A percentile compares a stretch with the other conserved stretches of the same genome.
Conservation (phyloP, 202 grass and related monocot genomes). For the Cymbopogon flexuosus region DNA sequence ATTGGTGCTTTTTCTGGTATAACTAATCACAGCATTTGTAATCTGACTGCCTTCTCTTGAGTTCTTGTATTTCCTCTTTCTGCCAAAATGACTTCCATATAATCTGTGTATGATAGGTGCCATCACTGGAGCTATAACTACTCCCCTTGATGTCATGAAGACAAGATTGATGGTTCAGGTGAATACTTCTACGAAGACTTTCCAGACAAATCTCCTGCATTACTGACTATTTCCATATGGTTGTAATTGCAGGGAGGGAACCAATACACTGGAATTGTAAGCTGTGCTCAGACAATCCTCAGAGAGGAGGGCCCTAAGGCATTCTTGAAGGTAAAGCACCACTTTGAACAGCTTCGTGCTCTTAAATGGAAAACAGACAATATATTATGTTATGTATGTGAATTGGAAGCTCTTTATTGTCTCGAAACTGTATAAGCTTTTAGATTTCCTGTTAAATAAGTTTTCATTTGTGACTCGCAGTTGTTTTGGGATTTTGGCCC, state of each 20-base stretch:
- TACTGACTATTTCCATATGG: background rate
- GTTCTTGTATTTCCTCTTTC: background rate
- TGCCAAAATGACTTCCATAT: background rate
- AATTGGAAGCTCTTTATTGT: background rate
- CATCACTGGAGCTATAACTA: background rate
- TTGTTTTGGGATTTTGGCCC: background rate
- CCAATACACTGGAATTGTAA: constrained; percentile 64
- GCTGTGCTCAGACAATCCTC: constrained; percentile 75
- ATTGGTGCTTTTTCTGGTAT: background rate
- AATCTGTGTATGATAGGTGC: background rate
- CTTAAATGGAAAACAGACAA: background rate
- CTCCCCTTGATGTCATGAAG: background rate
- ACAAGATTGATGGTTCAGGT: background rate
- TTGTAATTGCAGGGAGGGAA: constrained; percentile 52
- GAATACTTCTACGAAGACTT: background rate
- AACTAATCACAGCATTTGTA: background rate
- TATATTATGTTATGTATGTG: background rate
- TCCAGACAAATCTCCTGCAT: background rate
- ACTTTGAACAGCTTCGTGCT: background rate
- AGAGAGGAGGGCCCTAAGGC: constrained; percentile 68
- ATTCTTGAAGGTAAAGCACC: constrained; percentile 63
- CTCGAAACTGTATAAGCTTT: background rate
- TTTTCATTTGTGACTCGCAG: background rate
- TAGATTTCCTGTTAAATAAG: background rate
- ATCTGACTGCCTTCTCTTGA: background rate